Base-by-base conservation (phyloP, 768 basidiomycete genomes). In the Megacollybia marginata region DNA sequence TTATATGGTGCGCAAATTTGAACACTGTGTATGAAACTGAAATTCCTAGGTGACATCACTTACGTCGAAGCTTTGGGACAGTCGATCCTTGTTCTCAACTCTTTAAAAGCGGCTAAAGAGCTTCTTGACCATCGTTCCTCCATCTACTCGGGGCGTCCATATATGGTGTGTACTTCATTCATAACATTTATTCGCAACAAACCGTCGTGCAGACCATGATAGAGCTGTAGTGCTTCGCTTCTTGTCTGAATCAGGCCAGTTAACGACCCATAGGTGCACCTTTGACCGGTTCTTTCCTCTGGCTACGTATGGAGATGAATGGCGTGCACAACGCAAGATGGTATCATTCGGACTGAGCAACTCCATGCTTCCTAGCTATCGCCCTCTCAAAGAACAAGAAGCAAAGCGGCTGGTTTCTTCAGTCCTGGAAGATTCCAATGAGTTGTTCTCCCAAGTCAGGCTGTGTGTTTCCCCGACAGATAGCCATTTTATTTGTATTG, bases 1-100 rank as follows among this genome's bases (percentile, higher is more conserved):
- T 32, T 50, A 20, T 56, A 50, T 45, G 54, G 60, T 59, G 23
- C 6, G 23, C 23, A 28, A 15, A 8, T 18, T 3, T 40, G 8
- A 13, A 15, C 18, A 13, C 18, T 18, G 38, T 40, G 8, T 13
- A 40, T 13, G 15, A 13, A 8, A 4, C 8, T 18, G 38, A 18
- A 40, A 40, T 40, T 40, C 8, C 38, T 28, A 40, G 38, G 38
- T 15, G 38, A 40, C 8, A 18, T 40, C 38, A 40, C 38, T 15
- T 40, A 40, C 38, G 5, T 40, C 8, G 15, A 18, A 8, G 18
- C 18, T 18, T 40, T 40, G 13, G 38, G 38, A 13, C 38, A 40
- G 18, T 18, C 38, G 15, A 40, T 40, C 18, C 23, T 28, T 6
- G 23, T 28, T 28, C 23, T 28, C 6, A 28, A 28, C 23, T 28